These are phyloP conservation scores for Acanthamoeba lenticulata DNA, from an alignment of 208 protist genomes.

Conservation along the genomic window DNA sequence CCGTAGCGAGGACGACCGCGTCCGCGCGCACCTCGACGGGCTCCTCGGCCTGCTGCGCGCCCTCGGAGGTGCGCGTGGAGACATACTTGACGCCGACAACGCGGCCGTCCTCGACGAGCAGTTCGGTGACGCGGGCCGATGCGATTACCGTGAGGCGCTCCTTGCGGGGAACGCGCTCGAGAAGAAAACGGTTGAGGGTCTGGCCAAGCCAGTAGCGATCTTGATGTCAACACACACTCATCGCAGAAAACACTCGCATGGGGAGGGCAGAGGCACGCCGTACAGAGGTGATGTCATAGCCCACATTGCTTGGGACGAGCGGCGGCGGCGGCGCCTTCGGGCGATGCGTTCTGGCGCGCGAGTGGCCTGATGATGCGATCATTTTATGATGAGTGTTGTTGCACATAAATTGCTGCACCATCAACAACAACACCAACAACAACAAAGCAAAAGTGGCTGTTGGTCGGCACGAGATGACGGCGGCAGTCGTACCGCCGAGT, in stretches of 20 bases:
- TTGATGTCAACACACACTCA: not conserved
- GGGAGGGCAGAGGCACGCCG: not conserved
- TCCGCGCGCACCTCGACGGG: not conserved
- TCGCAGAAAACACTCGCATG: not conserved
- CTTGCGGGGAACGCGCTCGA: not conserved
- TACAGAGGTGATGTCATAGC: constrained; percentile 45
- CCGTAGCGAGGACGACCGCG: constrained; percentile 34
- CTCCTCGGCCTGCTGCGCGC: not conserved
- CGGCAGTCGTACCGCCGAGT: constrained; percentile 90
- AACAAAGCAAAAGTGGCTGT: not conserved
- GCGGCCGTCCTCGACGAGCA: not conserved
- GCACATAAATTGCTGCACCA: not conserved
- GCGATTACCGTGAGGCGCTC: not conserved
- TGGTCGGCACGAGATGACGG: not conserved
- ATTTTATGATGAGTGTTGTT: not conserved
- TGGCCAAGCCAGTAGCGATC: not conserved
- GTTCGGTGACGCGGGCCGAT: not conserved
- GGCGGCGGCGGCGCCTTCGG: not conserved
- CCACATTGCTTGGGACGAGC: not conserved
- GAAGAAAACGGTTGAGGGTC: not conserved
- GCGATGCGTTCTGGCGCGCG: constrained; percentile 46
- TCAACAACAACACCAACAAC: not conserved
- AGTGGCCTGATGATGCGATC: not conserved
- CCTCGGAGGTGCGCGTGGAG: not conserved
- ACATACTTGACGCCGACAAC: constrained; percentile 20